Evolutionary conservation across 352 stramenopile genomes (phyloP).

Genomic region (Globisporangium orthogonon): DNA sequence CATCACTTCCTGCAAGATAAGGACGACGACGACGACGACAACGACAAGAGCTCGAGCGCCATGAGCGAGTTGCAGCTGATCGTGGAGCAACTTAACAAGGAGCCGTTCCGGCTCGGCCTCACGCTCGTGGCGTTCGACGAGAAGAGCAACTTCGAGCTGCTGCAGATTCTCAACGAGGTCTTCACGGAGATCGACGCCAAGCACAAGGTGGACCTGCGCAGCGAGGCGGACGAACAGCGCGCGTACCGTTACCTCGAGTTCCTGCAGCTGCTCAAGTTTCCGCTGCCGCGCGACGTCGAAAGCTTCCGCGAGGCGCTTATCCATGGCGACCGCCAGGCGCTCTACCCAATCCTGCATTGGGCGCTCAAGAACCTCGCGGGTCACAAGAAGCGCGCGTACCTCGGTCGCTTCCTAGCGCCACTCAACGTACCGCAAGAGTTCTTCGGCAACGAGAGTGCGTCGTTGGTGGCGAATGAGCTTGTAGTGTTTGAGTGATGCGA

Average conservation of each 20-base stretch:
- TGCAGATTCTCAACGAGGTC: constrained; percentile 93
- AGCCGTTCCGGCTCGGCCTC: constrained; percentile 87
- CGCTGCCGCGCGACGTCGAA: constrained; percentile 66
- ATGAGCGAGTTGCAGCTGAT: constrained; percentile 92
- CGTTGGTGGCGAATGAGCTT: not conserved
- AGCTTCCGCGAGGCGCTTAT: constrained; percentile 70
- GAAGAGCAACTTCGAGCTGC: constrained; percentile 89
- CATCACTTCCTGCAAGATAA: no score
- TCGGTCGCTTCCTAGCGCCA: constrained; percentile 89
- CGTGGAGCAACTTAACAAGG: constrained; percentile 91
- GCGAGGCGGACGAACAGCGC: constrained; percentile 71
- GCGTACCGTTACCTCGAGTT: constrained; percentile 88
- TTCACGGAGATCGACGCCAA: constrained; percentile 85
- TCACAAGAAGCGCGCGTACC: constrained; percentile 92
- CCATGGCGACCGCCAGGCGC: constrained; percentile 76
- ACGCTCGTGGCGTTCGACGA: constrained; percentile 92
- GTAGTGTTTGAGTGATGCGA: not conserved
- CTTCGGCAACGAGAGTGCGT: constrained; percentile 71
- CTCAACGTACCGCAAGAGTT: constrained; percentile 93
- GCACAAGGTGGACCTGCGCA: constrained; percentile 81
- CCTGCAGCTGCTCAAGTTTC: constrained; percentile 92
- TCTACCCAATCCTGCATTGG: constrained; percentile 93
- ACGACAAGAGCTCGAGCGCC: constrained; percentile 5
- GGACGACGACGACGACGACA: not conserved
- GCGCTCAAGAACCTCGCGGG: constrained; percentile 78